A percentile compares a stretch with the other conserved stretches of the same genome.
These are phyloP conservation scores for Chytriomyces sp. DNA, from an alignment of 192 early-diverging fungal species.

Conservation along the genomic window DNA sequence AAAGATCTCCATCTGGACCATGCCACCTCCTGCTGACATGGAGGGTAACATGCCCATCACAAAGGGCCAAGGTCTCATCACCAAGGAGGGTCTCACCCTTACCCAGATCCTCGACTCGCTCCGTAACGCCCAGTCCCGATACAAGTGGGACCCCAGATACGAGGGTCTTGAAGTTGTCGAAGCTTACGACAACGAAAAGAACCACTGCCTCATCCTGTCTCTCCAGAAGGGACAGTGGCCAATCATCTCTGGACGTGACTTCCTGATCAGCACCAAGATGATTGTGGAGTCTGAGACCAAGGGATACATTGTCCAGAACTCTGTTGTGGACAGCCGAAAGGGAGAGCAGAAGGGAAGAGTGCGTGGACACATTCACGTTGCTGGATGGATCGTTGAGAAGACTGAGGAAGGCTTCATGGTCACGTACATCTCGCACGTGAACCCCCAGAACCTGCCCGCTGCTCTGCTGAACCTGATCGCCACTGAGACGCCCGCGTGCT, in stretches of 20 bases:
- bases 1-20: conserved; percentile 12
- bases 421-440: conserved; percentile 26
- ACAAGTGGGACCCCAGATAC: conserved; percentile 29
- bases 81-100: background rate
- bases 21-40: background rate
- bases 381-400: conserved; percentile 34
- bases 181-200: background rate
- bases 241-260: conserved; percentile 27
- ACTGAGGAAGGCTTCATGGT: background rate
- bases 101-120: conserved; percentile 15
- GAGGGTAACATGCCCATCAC: conserved; percentile 19
- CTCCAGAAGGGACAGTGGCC: conserved; percentile 26
- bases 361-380: conserved; percentile 17
- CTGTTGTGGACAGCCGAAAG: conserved; percentile 7
- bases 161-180: conserved; percentile 19
- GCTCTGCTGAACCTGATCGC: conserved; percentile 17
- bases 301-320: conserved; percentile 15
- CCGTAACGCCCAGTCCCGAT: background rate
- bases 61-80: conserved; percentile 3
- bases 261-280: background rate
- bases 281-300: conserved; percentile 3
- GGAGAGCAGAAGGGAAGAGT: conserved; percentile 18
- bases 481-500: conserved; percentile 23
- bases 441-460: conserved; percentile 5
- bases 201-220: conserved; percentile 1